phyloP scores from a whole-genome alignment of 2,329 filamentous ascomycete genomes.

The Diplodia scrobiculata region DNA sequence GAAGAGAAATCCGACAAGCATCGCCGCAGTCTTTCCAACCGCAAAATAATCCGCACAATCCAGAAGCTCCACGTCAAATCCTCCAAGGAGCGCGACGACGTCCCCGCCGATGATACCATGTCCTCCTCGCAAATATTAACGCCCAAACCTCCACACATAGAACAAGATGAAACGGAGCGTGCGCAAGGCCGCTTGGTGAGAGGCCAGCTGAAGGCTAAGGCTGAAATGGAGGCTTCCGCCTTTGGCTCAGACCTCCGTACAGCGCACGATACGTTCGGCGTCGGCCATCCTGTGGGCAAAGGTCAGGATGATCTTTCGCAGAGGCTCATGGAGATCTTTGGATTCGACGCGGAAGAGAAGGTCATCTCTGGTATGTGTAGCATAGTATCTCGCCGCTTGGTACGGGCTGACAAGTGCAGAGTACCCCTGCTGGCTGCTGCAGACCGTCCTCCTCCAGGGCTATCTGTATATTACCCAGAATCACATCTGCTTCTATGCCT shows the following conservation, averaged over 20 bases:
- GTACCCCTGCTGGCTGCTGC: slow-evolving; percentile 89
- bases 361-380: slow-evolving; percentile 68
- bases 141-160: slow-evolving; percentile 36
- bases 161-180: slow-evolving; percentile 36
- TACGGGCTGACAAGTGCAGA: slow-evolving; percentile 55
- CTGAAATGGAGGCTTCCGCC: slow-evolving; percentile 30
- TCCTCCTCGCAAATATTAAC: slow-evolving; percentile 47
- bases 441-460: slow-evolving; percentile 88
- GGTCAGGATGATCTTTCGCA: slow-evolving; percentile 56
- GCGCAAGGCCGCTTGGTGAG: slow-evolving; percentile 4
- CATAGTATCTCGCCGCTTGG: not conserved
- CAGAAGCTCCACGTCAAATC: slow-evolving; percentile 55
- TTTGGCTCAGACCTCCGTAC: slow-evolving; percentile 23
- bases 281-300: not conserved
- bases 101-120: slow-evolving; percentile 54
- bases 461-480: slow-evolving; percentile 93
- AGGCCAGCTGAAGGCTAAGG: slow-evolving; percentile 19
- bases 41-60: slow-evolving; percentile 67
- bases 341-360: slow-evolving; percentile 77
- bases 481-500: slow-evolving; percentile 96
- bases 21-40: slow-evolving; percentile 57
- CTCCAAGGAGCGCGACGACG: slow-evolving; percentile 34
- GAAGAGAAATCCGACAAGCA: not conserved
- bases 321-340: slow-evolving; percentile 66
- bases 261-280: slow-evolving; percentile 22